Base-by-base conservation (phyloP, 2,329 filamentous ascomycete species). In the Claviceps sp. region DNA sequence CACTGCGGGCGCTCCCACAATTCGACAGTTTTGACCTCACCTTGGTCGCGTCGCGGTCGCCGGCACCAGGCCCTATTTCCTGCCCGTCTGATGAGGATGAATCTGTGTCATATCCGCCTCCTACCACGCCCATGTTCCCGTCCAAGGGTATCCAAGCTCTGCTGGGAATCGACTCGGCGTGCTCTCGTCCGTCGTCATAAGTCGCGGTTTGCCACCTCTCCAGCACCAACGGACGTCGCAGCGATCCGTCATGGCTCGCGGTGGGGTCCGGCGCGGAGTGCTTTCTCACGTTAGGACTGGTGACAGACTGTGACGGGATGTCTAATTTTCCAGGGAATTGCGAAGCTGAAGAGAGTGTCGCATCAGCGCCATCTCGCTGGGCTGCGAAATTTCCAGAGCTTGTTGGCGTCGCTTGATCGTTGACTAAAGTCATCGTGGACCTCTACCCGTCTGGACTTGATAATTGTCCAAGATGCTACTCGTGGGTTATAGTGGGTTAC, bases 101-200 rank as follows among this genome's bases (percentile, higher is more conserved):
- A 43, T 54, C 53, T 6, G 43, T 40, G 5, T 41, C 50, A 13
- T 50, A 18, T 9, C 34, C 47, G 18, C 47, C 24, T 22, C 8
- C n/a, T 26, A 22, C 22, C 13, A 26, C 13, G 11, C n/a, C 43
- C 20, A 50, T 24, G 18, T 44, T n/a, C 9, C 53, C 47, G 37
- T 30, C 37, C 1, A 52, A 42, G 3, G 47, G 50, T 49, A 54
- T 48, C 53, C 53, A 54, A 26, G 53, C 53, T 40, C 53, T 49
- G 38, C 53, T 52, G 18, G 53, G 53, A 22, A 54, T 50, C 11
- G 50, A 52, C 30, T 54, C 47, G 22, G 53, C 49, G 22, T 50
- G 48, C 47, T 54, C 46, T 20, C 38, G 47, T 11, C 36, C 11
- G 36, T 52, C 50, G 4, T 5, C n/a, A n/a, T 42, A 47, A 5